A percentile compares a stretch with the other conserved stretches of the same genome.
Evolutionary conservation across 257 asterid genomes (phyloP).

Genomic region (Solanum megistacrolobum): DNA sequence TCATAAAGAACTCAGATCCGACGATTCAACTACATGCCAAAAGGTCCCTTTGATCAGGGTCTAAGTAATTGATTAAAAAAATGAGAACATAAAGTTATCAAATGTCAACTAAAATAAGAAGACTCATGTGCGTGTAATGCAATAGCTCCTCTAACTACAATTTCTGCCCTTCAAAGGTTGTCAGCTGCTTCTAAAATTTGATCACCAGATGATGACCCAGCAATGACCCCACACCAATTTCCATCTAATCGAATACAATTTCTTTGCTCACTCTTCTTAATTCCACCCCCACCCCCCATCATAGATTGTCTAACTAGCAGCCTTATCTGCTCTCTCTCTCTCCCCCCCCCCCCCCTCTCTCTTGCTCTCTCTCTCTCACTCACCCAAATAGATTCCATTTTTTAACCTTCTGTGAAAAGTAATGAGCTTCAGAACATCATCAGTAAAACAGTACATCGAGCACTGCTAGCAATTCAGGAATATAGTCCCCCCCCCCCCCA

Average conservation of each 20-base stretch:
- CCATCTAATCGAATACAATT: not conserved
- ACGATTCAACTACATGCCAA: not conserved
- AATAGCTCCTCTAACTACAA: not conserved
- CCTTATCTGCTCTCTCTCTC: not conserved
- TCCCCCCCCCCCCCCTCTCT: not conserved
- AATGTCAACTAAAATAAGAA: not conserved
- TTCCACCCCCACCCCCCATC: no score
- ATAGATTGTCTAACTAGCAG: not conserved
- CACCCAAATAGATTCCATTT: not conserved
- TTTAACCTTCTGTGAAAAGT: not conserved
- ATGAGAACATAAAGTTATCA: not conserved
- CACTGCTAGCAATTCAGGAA: not conserved
- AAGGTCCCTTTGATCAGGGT: not conserved
- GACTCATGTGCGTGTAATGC: not conserved
- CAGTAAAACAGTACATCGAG: not conserved
- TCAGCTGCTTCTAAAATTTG: not conserved
- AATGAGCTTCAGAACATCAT: not conserved
- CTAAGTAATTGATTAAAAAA: not conserved
- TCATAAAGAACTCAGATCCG: not conserved
- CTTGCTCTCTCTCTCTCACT: not conserved
- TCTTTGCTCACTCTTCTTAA: not conserved
- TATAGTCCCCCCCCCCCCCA: not conserved
- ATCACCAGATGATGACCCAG: not conserved
- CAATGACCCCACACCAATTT: not conserved
- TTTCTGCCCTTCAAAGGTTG: not conserved